These are phyloP conservation scores for Stephania yunnanensis DNA, from an alignment of 164 flowering plant species.

Conservation along the genomic window DNA sequence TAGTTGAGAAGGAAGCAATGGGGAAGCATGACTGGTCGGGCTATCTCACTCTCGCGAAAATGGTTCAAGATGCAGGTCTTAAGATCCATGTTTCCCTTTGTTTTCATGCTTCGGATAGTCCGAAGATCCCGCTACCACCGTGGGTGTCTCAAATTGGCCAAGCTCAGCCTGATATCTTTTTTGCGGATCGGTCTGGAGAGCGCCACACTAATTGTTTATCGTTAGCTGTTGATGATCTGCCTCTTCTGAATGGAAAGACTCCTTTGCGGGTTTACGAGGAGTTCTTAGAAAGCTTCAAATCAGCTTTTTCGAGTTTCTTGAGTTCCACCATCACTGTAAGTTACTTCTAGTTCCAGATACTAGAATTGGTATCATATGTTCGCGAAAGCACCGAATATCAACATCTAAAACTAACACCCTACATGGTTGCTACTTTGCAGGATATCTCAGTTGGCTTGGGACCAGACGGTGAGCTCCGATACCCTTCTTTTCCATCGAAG, in stretches of 20 bases:
- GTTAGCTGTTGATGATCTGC: constrained; percentile 66
- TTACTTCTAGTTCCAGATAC: background rate
- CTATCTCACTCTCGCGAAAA: constrained; percentile 66
- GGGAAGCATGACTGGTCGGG: constrained; percentile 79
- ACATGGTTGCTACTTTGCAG: constrained; percentile 27
- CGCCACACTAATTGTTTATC: constrained; percentile 65
- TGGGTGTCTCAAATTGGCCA: constrained; percentile 75
- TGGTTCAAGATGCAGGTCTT: constrained; percentile 71
- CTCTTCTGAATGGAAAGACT: constrained; percentile 69
- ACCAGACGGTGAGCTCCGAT: constrained; percentile 92
- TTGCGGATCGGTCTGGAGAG: constrained; percentile 53
- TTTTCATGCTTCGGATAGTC: constrained; percentile 57
- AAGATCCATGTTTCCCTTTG: constrained; percentile 73
- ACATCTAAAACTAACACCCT: background rate
- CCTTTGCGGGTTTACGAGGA: constrained; percentile 64
- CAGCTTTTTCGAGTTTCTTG: constrained; percentile 51
- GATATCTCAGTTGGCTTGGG: constrained; percentile 81
- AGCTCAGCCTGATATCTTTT: constrained; percentile 49
- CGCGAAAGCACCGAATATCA: background rate
- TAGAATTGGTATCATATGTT: background rate
- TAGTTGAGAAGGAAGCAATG: constrained; percentile 68
- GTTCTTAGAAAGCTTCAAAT: constrained; percentile 71
- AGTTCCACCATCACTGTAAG: constrained; percentile 84
- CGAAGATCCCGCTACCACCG: constrained; percentile 52
- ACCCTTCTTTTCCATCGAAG: constrained; percentile 49